Evolutionary conservation across 1,284 basidiomycete species (phyloP).

Genomic region (Lentinus polychrous): DNA sequence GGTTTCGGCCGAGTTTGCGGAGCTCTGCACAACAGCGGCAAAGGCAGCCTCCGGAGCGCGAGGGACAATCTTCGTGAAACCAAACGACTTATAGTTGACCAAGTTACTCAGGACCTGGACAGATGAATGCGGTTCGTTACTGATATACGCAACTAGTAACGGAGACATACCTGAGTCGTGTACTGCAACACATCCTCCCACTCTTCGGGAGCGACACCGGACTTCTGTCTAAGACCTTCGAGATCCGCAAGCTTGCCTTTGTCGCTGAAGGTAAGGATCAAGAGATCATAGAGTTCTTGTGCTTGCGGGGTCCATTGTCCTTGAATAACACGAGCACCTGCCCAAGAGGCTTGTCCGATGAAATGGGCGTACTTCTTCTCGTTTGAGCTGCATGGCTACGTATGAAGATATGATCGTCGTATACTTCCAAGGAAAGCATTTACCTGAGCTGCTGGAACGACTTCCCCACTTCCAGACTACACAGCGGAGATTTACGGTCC

Average conservation of each 20-base stretch:
- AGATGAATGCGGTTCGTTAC: slow-evolving; percentile 7
- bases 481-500: slow-evolving; percentile 62
- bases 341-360: slow-evolving; percentile 67
- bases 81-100: slow-evolving; percentile 75
- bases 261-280: slow-evolving; percentile 62
- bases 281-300: slow-evolving; percentile 57
- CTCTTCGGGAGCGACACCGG: slow-evolving; percentile 49
- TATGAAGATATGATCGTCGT: neutral
- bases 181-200: slow-evolving; percentile 71
- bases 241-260: slow-evolving; percentile 54
- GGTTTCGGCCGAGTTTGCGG: slow-evolving; percentile 49
- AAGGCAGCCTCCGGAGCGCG: slow-evolving; percentile 58
- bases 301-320: slow-evolving; percentile 71
- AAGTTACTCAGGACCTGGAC: slow-evolving; percentile 67
- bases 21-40: slow-evolving; percentile 52
- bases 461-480: slow-evolving; percentile 56
- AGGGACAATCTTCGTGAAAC: slow-evolving; percentile 79
- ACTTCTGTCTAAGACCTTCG: slow-evolving; percentile 39
- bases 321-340: slow-evolving; percentile 76
- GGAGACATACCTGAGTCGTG: slow-evolving; percentile 48
- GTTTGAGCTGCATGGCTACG: slow-evolving; percentile 37
- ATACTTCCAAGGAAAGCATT: slow-evolving; percentile 4
- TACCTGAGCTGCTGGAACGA: slow-evolving; percentile 66
- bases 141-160: neutral
- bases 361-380: slow-evolving; percentile 77